These are phyloP conservation scores for Trichophyton mentagrophytes DNA, from an alignment of 2,329 filamentous ascomycete species.

Conservation along the genomic window DNA sequence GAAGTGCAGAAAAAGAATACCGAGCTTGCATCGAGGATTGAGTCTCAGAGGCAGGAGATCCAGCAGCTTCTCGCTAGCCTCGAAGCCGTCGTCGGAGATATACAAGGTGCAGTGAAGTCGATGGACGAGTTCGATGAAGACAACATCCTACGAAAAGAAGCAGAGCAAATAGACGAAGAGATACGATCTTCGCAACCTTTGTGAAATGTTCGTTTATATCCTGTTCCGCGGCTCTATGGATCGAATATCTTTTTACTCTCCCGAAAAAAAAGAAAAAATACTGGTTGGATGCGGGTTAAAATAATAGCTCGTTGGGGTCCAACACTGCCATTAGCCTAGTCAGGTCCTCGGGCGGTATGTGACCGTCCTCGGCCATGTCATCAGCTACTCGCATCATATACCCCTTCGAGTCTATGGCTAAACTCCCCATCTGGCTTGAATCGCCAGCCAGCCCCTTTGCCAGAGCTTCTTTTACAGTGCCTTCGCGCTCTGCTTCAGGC, in stretches of 20 bases:
- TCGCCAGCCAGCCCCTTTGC: constrained; percentile 35
- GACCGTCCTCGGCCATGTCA: constrained; percentile 42
- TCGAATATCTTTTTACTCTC: background rate
- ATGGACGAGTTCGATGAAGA: constrained; percentile 29
- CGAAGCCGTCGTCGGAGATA: constrained; percentile 44
- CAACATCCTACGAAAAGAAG: constrained; percentile 29
- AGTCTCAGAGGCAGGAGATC: constrained; percentile 45
- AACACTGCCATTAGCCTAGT: constrained; percentile 7
- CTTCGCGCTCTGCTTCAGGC: constrained; percentile 32
- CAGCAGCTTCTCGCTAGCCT: constrained; percentile 42
- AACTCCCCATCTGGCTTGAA: constrained; percentile 27
- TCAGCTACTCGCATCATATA: constrained; percentile 34
- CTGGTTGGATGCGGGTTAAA: constrained; percentile 4
- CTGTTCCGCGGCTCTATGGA: background rate
- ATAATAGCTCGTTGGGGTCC: constrained; percentile 15
- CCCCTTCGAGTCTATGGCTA: constrained; percentile 24
- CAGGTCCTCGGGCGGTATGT: constrained; percentile 26
- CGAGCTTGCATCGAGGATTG: constrained; percentile 39
- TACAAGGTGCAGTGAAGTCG: constrained; percentile 39
- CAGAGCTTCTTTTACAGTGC: constrained; percentile 37
- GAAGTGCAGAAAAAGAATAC: constrained; percentile 41
- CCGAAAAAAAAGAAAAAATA: background rate
- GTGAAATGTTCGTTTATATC: constrained; percentile 12
- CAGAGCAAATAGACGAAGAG: constrained; percentile 34
- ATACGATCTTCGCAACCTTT: constrained; percentile 21